A percentile compares a stretch with the other conserved stretches of the same genome.
These are phyloP conservation scores for Yarrowia divulgata DNA, from an alignment of 805 yeast species.

Conservation along the genomic window DNA sequence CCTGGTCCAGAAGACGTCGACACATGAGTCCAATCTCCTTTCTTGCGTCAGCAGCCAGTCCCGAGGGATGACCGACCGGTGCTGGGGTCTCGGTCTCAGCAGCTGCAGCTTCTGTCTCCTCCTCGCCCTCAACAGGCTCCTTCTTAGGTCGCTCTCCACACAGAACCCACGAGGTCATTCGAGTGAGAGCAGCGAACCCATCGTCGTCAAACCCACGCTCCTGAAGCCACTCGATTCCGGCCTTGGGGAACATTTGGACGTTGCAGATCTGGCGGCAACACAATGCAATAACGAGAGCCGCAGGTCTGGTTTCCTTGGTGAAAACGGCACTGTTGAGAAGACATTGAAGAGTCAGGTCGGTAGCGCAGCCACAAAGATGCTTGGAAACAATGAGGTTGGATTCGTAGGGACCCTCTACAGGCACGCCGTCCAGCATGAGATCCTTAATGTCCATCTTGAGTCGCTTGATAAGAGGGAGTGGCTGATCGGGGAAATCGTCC, in stretches of 20 bases:
- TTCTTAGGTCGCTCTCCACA: slow-evolving; percentile 63
- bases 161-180: slow-evolving; percentile 89
- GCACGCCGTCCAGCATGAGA: slow-evolving; percentile 58
- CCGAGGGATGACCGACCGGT: slow-evolving; percentile 54
- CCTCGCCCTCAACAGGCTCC: slow-evolving; percentile 51
- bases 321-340: slow-evolving; percentile 52
- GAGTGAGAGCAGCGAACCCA: slow-evolving; percentile 57
- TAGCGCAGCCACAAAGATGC: slow-evolving; percentile 93
- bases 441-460: slow-evolving; percentile 83
- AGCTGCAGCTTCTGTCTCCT: slow-evolving; percentile 41
- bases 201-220: slow-evolving; percentile 46
- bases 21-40: slow-evolving; percentile 70
- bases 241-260: slow-evolving; percentile 61
- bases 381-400: slow-evolving; percentile 64
- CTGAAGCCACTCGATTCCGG: slow-evolving; percentile 55
- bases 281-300: slow-evolving; percentile 74
- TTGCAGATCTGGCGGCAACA: slow-evolving; percentile 89
- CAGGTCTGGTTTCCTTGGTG: slow-evolving; percentile 22
- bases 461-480: slow-evolving; percentile 55
- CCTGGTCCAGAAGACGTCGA: slow-evolving; percentile 76
- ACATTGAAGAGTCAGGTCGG: slow-evolving; percentile 80
- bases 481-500: slow-evolving; percentile 41
- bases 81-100: slow-evolving; percentile 40
- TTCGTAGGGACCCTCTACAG: slow-evolving; percentile 43
- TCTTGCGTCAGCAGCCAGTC: slow-evolving; percentile 58